Conservation (phyloP, 441 rosid species). For the Jatropha podagrica region DNA sequence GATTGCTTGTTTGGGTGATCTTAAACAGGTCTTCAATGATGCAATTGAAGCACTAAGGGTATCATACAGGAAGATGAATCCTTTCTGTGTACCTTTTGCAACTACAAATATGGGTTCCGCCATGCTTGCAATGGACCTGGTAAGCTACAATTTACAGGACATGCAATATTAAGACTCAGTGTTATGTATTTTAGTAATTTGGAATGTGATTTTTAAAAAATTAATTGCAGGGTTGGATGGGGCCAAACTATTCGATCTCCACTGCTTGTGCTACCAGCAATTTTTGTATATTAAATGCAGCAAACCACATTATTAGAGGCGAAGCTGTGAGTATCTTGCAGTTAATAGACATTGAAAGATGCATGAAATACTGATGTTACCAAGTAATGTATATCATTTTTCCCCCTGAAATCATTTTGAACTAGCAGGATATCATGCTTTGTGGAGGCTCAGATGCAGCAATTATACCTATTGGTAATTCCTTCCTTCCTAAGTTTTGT, state of each 20-base stretch:
- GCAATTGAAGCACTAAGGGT: constrained; percentile 87
- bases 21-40: constrained; percentile 76
- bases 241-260: constrained; percentile 95
- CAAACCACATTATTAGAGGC: constrained; percentile 87
- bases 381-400: neutral
- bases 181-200: constrained; percentile 19
- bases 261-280: constrained; percentile 97
- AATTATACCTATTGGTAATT: constrained; percentile 82
- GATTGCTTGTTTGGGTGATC: constrained; percentile 11
- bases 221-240: constrained; percentile 91
- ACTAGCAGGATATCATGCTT: constrained; percentile 85
- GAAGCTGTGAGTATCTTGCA: constrained; percentile 82
- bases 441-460: constrained; percentile 98
- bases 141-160: constrained; percentile 35
- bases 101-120: constrained; percentile 99
- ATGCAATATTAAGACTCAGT: constrained; percentile 18
- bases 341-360: constrained; percentile 21
- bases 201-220: constrained; percentile 17
- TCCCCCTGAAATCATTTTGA: constrained; percentile 21
- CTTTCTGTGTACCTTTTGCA: constrained; percentile 92
- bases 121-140: constrained; percentile 86
- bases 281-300: constrained; percentile 88
- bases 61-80: constrained; percentile 92
- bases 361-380: neutral
- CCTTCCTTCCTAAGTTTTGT: constrained; percentile 21